phyloP scores from a whole-genome alignment of 805 yeast species.

The Metschnikowia santaceciliae region DNA sequence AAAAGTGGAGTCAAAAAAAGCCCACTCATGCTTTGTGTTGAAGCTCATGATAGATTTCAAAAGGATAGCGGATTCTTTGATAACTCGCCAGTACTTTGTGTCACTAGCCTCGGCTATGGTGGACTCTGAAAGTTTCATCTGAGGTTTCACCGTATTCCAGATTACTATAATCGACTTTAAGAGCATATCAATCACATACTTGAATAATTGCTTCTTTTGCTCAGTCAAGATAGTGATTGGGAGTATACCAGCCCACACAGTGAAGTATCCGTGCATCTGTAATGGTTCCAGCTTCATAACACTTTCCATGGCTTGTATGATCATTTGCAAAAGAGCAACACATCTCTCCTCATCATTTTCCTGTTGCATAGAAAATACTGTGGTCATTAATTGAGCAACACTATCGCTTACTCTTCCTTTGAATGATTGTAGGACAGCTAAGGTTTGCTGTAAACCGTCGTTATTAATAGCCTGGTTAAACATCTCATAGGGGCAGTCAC shows the following conservation, averaged over 20 bases:
- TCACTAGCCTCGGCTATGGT: conserved; percentile 15
- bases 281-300: conserved; percentile 27
- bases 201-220: conserved; percentile 13
- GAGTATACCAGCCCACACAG: conserved; percentile 36
- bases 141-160: conserved; percentile 13
- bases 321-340: conserved; percentile 7
- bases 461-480: neutral
- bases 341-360: conserved; percentile 3
- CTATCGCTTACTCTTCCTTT: conserved; percentile 70
- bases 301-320: conserved; percentile 3
- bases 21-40: conserved; percentile 4
- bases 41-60: conserved; percentile 42
- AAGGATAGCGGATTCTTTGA: conserved; percentile 60
- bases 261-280: conserved; percentile 64
- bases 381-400: conserved; percentile 65
- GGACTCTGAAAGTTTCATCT: conserved; percentile 30
- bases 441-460: conserved; percentile 5
- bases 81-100: conserved; percentile 7
- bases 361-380: conserved; percentile 31
- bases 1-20: conserved; percentile 19
- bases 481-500: conserved; percentile 8
- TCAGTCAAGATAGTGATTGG: neutral
- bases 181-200: conserved; percentile 20
- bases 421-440: conserved; percentile 31
- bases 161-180: neutral